Base-by-base conservation (phyloP, 345 rosid species). In the Streptanthus diversifolius region DNA sequence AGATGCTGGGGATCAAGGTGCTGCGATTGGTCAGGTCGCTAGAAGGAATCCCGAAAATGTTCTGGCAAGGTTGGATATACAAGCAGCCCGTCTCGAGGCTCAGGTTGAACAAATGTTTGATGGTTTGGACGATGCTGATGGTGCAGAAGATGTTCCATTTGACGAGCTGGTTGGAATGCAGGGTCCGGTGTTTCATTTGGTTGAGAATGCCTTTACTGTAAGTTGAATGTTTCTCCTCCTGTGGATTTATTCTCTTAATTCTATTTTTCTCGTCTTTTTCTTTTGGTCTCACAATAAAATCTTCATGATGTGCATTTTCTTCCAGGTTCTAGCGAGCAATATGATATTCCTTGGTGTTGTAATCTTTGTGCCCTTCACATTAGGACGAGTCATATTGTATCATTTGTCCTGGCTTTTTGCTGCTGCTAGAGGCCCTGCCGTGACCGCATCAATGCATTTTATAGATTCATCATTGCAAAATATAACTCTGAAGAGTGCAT, bases 161-260 rank as follows among this genome's bases (percentile, higher is more conserved):
- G 99, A 95, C 52, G 99, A 95, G 83, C 91, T 95, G 66, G 99
- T 92, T 61, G 98, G 98, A 77, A 95, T 95, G 98, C 99, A 92
- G 85, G 97, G 99, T 61, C 98, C 99, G 18, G 97, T 95, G 63
- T 90, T 95, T 64, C 99, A 95, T 86, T 88, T 95, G 83, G 97
- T 95, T 82, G 99, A 95, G 81, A 95, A 95, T 83, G 97, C 99
- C 56, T 92, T 95, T 68, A 95, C 98, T 49, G 99, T 95, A 81
- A 86, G 99, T 83, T 47, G 37, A 19, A n/a, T 55, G 25, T 65
- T 66, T 21, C 12, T 66, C 12, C 74, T 33, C 15, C 49, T 39
- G 39, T 22, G 35, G 58, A 43, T 54, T 14, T 39, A 40, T 45
- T 22, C 27, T 19, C 36, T 41, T 25, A 13, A 58, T 44, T 52